Conservation (phyloP, 768 basidiomycete genomes). For the Boletus reticulatus region DNA sequence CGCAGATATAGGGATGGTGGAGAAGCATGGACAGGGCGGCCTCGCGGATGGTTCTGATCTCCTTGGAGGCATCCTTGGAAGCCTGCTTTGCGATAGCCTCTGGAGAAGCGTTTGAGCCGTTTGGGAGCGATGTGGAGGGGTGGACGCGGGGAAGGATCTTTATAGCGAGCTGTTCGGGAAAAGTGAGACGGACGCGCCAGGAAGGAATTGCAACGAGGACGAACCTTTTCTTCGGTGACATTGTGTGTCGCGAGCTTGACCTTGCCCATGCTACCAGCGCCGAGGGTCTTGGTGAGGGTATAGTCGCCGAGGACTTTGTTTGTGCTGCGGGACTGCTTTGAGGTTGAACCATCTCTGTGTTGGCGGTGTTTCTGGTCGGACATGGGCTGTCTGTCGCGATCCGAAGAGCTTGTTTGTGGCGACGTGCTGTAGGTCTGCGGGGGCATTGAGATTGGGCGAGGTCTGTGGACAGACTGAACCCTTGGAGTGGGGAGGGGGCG, state of each 20-base stretch:
- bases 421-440: conserved; percentile 50
- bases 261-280: conserved; percentile 98
- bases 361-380: conserved; percentile 29
- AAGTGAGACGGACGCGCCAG: conserved; percentile 8
- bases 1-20: conserved; percentile 98
- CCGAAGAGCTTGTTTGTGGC: conserved; percentile 30
- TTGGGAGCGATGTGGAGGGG: conserved; percentile 52
- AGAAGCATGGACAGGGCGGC: conserved; percentile 93
- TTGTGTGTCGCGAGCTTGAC: conserved; percentile 95
- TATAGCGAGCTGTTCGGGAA: conserved; percentile 75
- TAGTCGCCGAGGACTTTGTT: conserved; percentile 85
- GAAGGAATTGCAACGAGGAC: conserved; percentile 21
- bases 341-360: conserved; percentile 31
- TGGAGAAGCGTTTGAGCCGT: conserved; percentile 43
- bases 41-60: conserved; percentile 93
- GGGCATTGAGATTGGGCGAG: conserved; percentile 74
- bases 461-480: conserved; percentile 33
- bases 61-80: conserved; percentile 90
- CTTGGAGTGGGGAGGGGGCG: conserved; percentile 31
- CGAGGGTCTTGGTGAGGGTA: conserved; percentile 93
- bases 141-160: conserved; percentile 93
- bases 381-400: conserved; percentile 31
- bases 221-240: conserved; percentile 87
- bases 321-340: conserved; percentile 34
- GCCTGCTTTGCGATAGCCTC: conserved; percentile 76